phyloP scores from a whole-genome alignment of 805 yeast genomes.

The Cyberlindnera maritima region DNA sequence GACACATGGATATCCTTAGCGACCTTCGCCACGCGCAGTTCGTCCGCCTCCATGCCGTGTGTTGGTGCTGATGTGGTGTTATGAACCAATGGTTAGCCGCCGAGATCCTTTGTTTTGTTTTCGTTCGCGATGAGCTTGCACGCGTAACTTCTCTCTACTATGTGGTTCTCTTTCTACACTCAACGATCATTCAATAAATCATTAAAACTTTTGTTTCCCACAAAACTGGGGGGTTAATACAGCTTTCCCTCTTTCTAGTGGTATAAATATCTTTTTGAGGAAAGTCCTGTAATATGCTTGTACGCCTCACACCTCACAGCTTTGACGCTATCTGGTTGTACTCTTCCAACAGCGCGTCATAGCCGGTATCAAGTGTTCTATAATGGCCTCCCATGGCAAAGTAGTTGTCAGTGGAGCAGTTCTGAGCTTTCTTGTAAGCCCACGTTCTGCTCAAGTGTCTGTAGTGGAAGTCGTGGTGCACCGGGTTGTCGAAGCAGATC shows the following conservation, averaged over 20 bases:
- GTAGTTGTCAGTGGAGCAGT: constrained; percentile 15
- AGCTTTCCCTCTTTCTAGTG: neutral
- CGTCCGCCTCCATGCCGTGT: constrained; percentile 18
- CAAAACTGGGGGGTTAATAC: no score
- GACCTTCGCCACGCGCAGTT: constrained; percentile 19
- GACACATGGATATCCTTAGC: constrained; percentile 11
- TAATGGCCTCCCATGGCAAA: constrained; percentile 9
- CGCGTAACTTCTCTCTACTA: no score
- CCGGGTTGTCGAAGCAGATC: constrained; percentile 23
- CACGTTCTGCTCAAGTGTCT: constrained; percentile 9
- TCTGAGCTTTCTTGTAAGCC: constrained; percentile 8
- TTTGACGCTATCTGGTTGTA: constrained; percentile 8
- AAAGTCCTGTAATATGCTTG: neutral
- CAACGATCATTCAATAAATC: neutral
- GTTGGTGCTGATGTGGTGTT: neutral
- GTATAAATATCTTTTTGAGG: neutral
- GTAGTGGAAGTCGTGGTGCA: constrained; percentile 18
- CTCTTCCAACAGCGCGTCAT: constrained; percentile 8
- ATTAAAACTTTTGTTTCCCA: neutral
- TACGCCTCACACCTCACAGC: constrained; percentile 1
- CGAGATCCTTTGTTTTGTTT: constrained; percentile 1
- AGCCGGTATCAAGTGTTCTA: constrained; percentile 8
- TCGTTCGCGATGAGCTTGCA: neutral
- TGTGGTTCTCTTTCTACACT: neutral
- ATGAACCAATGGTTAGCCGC: neutral